Conservation (phyloP, 371 early-diverging fungal genomes). For the Phascolomyces articulosus region DNA sequence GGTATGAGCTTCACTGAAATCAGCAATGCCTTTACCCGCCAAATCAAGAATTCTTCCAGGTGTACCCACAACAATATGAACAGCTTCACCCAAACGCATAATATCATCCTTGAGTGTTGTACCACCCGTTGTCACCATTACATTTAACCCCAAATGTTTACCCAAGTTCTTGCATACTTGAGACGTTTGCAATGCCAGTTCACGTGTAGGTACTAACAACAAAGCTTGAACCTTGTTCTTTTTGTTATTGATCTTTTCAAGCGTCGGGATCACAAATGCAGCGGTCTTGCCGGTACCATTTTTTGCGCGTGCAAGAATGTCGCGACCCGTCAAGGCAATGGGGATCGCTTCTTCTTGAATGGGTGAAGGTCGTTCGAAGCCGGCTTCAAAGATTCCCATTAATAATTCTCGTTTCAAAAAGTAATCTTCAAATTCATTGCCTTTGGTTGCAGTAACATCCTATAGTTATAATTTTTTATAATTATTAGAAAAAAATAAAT, state of each 20-base stretch:
- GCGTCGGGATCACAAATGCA: constrained; percentile 94
- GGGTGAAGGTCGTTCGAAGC: constrained; percentile 98
- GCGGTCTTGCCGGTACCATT: constrained; percentile 99
- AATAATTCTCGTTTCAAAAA: constrained; percentile 94
- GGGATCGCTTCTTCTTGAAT: constrained; percentile 99
- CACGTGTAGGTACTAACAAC: constrained; percentile 97
- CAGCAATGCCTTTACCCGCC: constrained; percentile 87
- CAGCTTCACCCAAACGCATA: constrained; percentile 87
- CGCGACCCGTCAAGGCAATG: constrained; percentile 93
- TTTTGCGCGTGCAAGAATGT: constrained; percentile 96
- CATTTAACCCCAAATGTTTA: constrained; percentile 90
- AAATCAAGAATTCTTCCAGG: constrained; percentile 99
- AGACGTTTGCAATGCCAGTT: constrained; percentile 95
- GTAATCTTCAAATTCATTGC: constrained; percentile 98
- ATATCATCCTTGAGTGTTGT: constrained; percentile 98
- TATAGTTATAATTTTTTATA: constrained; percentile 17
- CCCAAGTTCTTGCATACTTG: constrained; percentile 95
- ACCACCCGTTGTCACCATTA: constrained; percentile 98
- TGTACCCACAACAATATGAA: constrained; percentile 96
- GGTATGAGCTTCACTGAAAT: constrained; percentile 84
- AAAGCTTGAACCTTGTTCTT: constrained; percentile 82
- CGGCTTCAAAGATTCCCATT: constrained; percentile 98
- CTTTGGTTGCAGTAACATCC: constrained; percentile 96
- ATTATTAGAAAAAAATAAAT: too few species aligned
- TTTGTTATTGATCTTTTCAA: constrained; percentile 90